These are phyloP conservation scores for Paraphoma sp. DNA, from an alignment of 2,329 filamentous ascomycete species.

Conservation along the genomic window DNA sequence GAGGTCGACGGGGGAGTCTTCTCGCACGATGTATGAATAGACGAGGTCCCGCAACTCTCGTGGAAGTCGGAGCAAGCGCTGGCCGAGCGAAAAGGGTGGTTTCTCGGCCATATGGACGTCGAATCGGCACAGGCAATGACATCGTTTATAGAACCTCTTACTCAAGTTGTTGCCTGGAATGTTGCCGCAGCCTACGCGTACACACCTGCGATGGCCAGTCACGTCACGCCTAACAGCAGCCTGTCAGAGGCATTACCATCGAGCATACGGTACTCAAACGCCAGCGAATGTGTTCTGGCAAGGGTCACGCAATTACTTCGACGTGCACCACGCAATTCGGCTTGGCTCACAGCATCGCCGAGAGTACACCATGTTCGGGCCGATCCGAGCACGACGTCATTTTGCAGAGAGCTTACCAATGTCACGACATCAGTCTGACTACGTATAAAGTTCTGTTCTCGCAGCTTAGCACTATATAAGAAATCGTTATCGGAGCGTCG, in stretches of 20 bases:
- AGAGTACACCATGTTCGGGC: conserved; percentile 4
- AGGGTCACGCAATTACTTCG: background rate
- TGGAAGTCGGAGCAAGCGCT: conserved; percentile 15
- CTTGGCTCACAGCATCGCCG: background rate
- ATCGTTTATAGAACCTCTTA: background rate
- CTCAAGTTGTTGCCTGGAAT: background rate
- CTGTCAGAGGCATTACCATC: too few species aligned
- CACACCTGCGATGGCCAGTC: too few species aligned
- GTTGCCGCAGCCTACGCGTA: background rate
- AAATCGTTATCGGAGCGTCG: background rate
- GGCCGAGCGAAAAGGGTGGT: background rate
- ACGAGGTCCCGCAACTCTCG: conserved; percentile 27
- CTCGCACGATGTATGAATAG: conserved; percentile 13
- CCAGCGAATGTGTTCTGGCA: too few species aligned
- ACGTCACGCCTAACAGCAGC: too few species aligned
- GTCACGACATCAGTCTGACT: background rate
- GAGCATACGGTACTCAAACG: background rate
- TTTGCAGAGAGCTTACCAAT: conserved; percentile 6
- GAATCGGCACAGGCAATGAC: background rate
- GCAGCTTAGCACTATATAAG: background rate
- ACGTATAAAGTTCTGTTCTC: background rate
- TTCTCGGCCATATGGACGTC: background rate
- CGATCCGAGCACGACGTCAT: conserved; percentile 15
- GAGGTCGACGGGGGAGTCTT: conserved; percentile 7
- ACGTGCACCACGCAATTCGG: background rate